Percentiles rank a stretch among this genome's conserved stretches.
Conservation (phyloP, 257 asterid species). For the Lavandula angustifolia region DNA sequence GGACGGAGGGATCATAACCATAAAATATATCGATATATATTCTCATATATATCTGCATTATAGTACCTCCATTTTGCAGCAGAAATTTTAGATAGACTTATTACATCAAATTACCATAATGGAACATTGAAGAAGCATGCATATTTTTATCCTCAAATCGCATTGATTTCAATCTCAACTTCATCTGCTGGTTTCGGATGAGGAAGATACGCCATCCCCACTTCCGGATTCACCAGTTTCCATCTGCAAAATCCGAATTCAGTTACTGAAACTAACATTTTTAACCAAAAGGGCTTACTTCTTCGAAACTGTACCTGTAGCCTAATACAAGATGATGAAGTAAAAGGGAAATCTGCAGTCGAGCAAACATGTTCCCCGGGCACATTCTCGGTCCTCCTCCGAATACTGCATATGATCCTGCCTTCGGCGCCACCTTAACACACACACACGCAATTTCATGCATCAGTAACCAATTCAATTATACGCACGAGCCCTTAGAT, state of each 20-base stretch:
- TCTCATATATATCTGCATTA: too few relatives aligned
- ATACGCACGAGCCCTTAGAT: too few relatives aligned
- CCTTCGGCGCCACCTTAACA: slow-evolving; percentile 39
- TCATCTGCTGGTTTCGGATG: slow-evolving; percentile 49
- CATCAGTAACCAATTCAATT: background rate
- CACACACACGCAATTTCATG: background rate
- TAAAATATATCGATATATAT: too few relatives aligned
- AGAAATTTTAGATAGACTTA: too few relatives aligned
- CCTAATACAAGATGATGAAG: slow-evolving; percentile 56
- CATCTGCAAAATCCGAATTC: slow-evolving; percentile 36
- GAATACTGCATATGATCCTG: slow-evolving; percentile 57
- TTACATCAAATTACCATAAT: too few relatives aligned
- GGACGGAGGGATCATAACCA: too few relatives aligned
- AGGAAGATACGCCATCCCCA: slow-evolving; percentile 42
- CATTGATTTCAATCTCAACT: slow-evolving; percentile 48
- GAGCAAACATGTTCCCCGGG: slow-evolving; percentile 66
- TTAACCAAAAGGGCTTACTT: too few relatives aligned
- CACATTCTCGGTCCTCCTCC: slow-evolving; percentile 68
- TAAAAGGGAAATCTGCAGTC: slow-evolving; percentile 48
- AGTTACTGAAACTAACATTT: too few relatives aligned
- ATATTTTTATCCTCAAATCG: slow-evolving; percentile 11
- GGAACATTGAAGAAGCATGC: too few relatives aligned
- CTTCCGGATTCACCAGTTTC: slow-evolving; percentile 50
- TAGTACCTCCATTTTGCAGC: too few relatives aligned
- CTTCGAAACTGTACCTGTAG: slow-evolving; percentile 41